These are phyloP conservation scores for Clarkia xantiana DNA, from an alignment of 345 rosid species.

Conservation along the genomic window DNA sequence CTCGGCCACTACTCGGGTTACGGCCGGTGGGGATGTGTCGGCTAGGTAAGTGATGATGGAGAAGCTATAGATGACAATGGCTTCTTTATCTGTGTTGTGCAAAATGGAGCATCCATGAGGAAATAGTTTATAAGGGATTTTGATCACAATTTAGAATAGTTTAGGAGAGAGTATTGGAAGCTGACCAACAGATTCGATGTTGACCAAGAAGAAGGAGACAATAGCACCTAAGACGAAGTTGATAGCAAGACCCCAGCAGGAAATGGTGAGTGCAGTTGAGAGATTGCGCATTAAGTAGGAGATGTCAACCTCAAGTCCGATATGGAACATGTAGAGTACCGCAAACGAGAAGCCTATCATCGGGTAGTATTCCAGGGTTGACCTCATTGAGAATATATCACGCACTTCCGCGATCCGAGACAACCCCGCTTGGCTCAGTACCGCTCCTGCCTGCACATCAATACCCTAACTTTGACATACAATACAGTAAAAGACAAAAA, in stretches of 20 bases:
- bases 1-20: conserved; percentile 47
- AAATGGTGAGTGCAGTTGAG: conserved; percentile 24
- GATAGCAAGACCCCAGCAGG: conserved; percentile 25
- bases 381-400: conserved; percentile 38
- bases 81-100: no score
- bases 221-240: conserved; percentile 27
- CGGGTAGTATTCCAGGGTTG: conserved; percentile 38
- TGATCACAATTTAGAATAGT: no score
- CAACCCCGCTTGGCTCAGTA: conserved; percentile 48
- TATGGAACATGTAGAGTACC: conserved; percentile 56
- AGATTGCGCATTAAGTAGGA: conserved; percentile 38
- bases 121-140: no score
- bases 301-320: conserved; percentile 57
- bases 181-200: conserved; percentile 13
- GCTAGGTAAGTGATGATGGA: conserved; percentile 29
- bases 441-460: conserved; percentile 52
- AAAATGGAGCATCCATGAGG: no score
- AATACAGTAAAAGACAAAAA: no score
- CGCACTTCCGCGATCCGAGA: conserved; percentile 27
- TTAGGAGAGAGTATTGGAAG: no score
- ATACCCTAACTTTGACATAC: no score
- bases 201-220: conserved; percentile 22
- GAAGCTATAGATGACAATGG: conserved; percentile 1
- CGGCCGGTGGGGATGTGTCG: conserved; percentile 62
- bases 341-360: conserved; percentile 37